Evolutionary conservation across 2,329 filamentous ascomycete species (phyloP).

Genomic region (Colletotrichum lupini): DNA sequence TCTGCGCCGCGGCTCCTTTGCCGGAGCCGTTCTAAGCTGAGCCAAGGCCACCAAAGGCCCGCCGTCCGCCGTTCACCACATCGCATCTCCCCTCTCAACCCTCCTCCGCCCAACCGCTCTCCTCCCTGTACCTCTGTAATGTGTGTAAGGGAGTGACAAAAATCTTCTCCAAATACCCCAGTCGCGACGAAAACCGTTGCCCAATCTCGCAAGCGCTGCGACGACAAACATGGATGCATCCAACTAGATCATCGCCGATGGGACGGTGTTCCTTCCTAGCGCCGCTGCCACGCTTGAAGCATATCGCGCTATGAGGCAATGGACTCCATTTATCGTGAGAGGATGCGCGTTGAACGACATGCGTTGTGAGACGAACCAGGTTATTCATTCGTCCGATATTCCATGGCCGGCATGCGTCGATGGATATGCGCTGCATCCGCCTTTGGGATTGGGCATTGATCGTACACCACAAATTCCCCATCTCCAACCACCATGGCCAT

Average conservation of each 20-base stretch:
- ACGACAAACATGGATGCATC: slow-evolving; percentile 16
- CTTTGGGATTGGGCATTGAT: slow-evolving; percentile 17
- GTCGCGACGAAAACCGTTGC: neutral
- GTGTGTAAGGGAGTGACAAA: neutral
- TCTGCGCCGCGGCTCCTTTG: slow-evolving; percentile 1
- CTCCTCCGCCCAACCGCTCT: neutral
- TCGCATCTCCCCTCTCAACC: neutral
- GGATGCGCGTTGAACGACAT: slow-evolving; percentile 21
- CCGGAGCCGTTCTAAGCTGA: neutral
- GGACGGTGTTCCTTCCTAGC: slow-evolving; percentile 12
- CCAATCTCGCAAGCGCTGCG: slow-evolving; percentile 16
- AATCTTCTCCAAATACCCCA: neutral
- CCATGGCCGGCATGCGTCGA: slow-evolving; percentile 16
- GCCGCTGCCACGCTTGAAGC: slow-evolving; percentile 27
- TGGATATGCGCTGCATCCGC: slow-evolving; percentile 20
- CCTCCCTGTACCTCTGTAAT: neutral
- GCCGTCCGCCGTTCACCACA: neutral
- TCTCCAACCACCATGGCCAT: slow-evolving; percentile 6
- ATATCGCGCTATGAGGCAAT: slow-evolving; percentile 28
- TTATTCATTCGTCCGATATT: slow-evolving; percentile 31
- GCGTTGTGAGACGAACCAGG: slow-evolving; percentile 28
- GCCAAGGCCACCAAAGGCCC: neutral
- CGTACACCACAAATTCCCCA: neutral
- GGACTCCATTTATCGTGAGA: slow-evolving; percentile 31
- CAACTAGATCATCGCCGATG: slow-evolving; percentile 32